These are phyloP conservation scores for Medicago lupulina DNA, from an alignment of 306 rosid species.

Conservation along the genomic window DNA sequence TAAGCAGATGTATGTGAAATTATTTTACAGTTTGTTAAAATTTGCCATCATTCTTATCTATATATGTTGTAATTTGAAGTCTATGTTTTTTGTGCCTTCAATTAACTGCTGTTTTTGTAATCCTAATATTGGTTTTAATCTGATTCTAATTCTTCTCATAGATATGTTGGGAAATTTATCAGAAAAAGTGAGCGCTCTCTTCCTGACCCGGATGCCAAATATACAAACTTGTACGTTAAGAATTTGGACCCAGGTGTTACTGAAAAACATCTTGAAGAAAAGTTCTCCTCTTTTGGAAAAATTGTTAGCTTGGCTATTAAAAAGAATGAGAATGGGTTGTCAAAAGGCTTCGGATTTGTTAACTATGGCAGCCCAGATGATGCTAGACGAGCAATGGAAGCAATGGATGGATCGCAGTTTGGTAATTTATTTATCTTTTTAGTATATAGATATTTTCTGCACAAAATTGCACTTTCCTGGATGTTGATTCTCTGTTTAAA, in stretches of 20 bases:
- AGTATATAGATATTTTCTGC: constrained; percentile 20
- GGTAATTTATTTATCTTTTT: constrained; percentile 55
- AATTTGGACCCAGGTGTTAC: constrained; percentile 69
- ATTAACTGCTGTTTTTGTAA: constrained; percentile 1
- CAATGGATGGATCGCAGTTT: constrained; percentile 65
- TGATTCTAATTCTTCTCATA: constrained; percentile 44
- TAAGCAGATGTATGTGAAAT: constrained; percentile 66
- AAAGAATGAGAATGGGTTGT: constrained; percentile 61
- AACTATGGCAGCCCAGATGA: constrained; percentile 73
- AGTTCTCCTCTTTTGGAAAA: constrained; percentile 73
- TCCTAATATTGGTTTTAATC: constrained; percentile 23
- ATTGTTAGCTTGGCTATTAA: constrained; percentile 67
- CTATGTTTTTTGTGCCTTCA: constrained; percentile 14
- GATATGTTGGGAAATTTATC: constrained; percentile 77
- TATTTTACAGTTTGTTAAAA: constrained; percentile 8
- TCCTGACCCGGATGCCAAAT: constrained; percentile 59
- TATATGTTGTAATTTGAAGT: neutral
- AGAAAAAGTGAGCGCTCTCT: constrained; percentile 64
- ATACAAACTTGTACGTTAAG: constrained; percentile 77
- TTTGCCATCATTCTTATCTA: neutral
- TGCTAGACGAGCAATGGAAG: constrained; percentile 75
- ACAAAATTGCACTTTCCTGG: constrained; percentile 6
- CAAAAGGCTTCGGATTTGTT: constrained; percentile 84
- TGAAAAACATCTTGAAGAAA: constrained; percentile 63
- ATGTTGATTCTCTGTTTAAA: constrained; percentile 6